These are phyloP conservation scores for Adansonia grandidieri DNA, from an alignment of 441 rosid species.

Conservation along the genomic window DNA sequence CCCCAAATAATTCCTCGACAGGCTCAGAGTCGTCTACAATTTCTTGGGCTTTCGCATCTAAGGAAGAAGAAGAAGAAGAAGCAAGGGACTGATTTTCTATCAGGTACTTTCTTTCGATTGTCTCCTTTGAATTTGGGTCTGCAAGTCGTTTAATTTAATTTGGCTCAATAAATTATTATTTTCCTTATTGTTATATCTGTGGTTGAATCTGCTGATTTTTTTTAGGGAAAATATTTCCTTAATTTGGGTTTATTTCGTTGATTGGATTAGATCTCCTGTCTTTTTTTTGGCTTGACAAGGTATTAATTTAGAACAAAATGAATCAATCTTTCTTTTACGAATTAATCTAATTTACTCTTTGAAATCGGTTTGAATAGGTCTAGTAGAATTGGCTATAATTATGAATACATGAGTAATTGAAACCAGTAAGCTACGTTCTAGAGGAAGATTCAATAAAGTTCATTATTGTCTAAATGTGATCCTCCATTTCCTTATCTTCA, in stretches of 20 bases:
- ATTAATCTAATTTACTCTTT: not conserved
- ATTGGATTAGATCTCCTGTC: not conserved
- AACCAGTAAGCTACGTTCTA: not conserved
- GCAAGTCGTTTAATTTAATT: not conserved
- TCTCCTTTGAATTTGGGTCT: not conserved
- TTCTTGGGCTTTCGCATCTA: not conserved
- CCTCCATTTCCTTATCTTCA: too few relatives aligned
- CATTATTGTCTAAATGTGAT: not conserved
- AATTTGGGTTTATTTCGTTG: not conserved
- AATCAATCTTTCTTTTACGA: not conserved
- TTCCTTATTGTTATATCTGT: not conserved
- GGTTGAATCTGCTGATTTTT: not conserved
- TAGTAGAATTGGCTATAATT: not conserved
- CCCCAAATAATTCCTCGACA: too few relatives aligned
- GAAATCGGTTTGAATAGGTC: not conserved
- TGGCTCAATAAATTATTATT: not conserved
- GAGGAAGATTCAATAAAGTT: not conserved
- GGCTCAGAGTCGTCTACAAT: not conserved
- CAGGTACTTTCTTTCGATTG: not conserved
- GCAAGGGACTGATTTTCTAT: not conserved
- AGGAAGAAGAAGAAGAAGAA: not conserved
- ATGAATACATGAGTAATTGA: not conserved
- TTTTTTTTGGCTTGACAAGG: not conserved
- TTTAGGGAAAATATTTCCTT: not conserved
- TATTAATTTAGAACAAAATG: not conserved